Evolutionary conservation across 352 stramenopile genomes (phyloP), one percentile per base, ranked within the genome.

Genomic region (Phytopythium kandeliae): DNA sequence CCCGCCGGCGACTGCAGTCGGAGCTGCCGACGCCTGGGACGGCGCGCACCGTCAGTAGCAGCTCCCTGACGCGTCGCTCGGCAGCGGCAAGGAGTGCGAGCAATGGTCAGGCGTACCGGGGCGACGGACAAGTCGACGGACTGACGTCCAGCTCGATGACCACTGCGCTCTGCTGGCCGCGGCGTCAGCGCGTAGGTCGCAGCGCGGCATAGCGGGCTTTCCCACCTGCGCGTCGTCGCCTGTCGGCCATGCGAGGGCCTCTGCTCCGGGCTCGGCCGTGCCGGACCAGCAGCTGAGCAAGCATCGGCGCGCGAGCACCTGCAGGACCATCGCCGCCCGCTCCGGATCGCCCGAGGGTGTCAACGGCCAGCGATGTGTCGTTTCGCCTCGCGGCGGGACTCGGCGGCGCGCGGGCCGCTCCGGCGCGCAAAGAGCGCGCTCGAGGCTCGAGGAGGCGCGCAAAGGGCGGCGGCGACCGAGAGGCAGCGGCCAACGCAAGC

Each of bases 261-360:
- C n/a, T n/a, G n/a, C 22, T 24, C 21, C 22, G 35, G n/a, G 3
- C 10, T 35, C 31, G 31, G 12, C 16, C 12, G 46, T 2, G 34
- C 35, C 25, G 16, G 46, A n/a, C 46, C 46, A 52, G 33, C 46
- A 52, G 21, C 46, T 25, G 33, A 52, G 30, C 6, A 52, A 22
- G 33, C 46, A 52, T 22, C 10, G 31, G 8, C 34, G 46, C 33
- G 46, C 46, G 19, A 51, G 31, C 5, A 33, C 13, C 21, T 36
- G 15, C 8, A 51, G 31, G 26, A 43, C 34, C 46, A 51, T 38
- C 13, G 17, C 35, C 16, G 19, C 16, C 35, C 4, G 17, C 4
- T 22, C 35, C 16, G 17, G 22, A 11, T 11, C 35, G 16, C 28
- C 28, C 28, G 28, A 35, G 31, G 6, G 4, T 11, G 31, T 35